A percentile compares a stretch with the other conserved stretches of the same genome.
Conservation (phyloP, 495 filamentous ascomycete genomes). For the Xylaria grammica region DNA sequence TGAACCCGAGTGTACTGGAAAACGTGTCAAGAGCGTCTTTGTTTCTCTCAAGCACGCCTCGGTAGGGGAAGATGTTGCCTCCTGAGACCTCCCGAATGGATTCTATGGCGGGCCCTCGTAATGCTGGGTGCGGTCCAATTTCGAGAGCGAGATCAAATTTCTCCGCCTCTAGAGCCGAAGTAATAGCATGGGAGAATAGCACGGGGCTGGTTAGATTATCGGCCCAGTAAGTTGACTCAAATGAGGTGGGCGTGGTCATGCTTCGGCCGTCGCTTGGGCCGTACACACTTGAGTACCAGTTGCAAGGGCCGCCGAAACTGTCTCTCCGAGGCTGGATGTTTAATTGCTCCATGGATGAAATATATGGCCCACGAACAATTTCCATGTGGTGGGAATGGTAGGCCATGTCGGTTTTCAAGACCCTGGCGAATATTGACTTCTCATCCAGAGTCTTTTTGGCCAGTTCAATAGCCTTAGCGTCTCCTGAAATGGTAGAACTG, state of each 20-base stretch:
- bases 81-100: background rate
- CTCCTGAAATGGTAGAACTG: constrained; percentile 52
- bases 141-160: constrained; percentile 46
- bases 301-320: constrained; percentile 36
- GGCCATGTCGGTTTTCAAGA: constrained; percentile 49
- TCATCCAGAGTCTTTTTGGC: constrained; percentile 46
- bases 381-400: constrained; percentile 59
- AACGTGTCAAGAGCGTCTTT: constrained; percentile 30
- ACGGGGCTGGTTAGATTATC: background rate
- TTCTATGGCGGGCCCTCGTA: constrained; percentile 40
- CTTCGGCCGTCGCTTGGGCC: constrained; percentile 55
- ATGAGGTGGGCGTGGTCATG: constrained; percentile 52
- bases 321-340: background rate
- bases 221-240: constrained; percentile 46
- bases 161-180: constrained; percentile 38
- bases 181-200: background rate
- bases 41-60: background rate
- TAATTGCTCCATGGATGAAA: background rate
- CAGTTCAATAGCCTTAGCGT: constrained; percentile 34
- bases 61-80: background rate
- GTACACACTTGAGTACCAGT: constrained; percentile 33
- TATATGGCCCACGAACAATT: constrained; percentile 18
- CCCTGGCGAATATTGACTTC: constrained; percentile 43
- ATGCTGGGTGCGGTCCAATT: constrained; percentile 57
- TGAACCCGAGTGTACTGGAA: constrained; percentile 31